These are phyloP conservation scores for Aspergillus sp. DNA, from an alignment of 2,329 filamentous ascomycete genomes.

Conservation along the genomic window DNA sequence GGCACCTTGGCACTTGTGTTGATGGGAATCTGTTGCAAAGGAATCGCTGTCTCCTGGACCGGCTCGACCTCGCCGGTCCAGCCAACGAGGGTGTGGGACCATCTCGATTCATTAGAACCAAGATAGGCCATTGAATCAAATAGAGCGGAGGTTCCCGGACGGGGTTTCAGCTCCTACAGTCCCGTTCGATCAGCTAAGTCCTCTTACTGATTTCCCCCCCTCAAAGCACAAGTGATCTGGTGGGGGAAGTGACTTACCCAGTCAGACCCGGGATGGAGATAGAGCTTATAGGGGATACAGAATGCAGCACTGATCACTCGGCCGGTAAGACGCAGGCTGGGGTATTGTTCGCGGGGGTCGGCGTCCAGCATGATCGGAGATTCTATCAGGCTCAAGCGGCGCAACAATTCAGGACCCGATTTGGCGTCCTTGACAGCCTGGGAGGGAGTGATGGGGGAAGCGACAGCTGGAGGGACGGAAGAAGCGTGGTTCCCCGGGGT, in stretches of 20 bases:
- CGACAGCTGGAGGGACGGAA: slow-evolving; percentile 19
- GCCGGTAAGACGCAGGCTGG: slow-evolving; percentile 60
- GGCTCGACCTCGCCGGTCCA: slow-evolving; percentile 88
- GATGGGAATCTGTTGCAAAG: slow-evolving; percentile 34
- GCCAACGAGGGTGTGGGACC: slow-evolving; percentile 89
- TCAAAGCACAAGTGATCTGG: not conserved
- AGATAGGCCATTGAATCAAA: slow-evolving; percentile 90
- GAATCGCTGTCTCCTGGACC: slow-evolving; percentile 28
- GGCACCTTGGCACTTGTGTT: slow-evolving; percentile 29
- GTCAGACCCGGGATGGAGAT: slow-evolving; percentile 54
- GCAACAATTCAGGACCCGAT: slow-evolving; percentile 54
- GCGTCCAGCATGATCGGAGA: slow-evolving; percentile 48
- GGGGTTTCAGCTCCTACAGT: slow-evolving; percentile 68
- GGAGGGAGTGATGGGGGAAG: slow-evolving; percentile 37
- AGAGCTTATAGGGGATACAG: slow-evolving; percentile 63
- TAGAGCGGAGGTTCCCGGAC: slow-evolving; percentile 85
- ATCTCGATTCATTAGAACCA: slow-evolving; percentile 77
- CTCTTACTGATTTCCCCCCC: not conserved
- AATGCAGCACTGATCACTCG: slow-evolving; percentile 66
- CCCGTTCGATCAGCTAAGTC: slow-evolving; percentile 13
- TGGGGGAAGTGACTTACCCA: slow-evolving; percentile 51
- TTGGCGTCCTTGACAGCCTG: slow-evolving; percentile 49
- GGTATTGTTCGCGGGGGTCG: slow-evolving; percentile 59
- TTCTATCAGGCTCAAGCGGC: slow-evolving; percentile 52
- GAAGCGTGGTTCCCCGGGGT: slow-evolving; percentile 25